A percentile compares a stretch with the other conserved stretches of the same genome.
Evolutionary conservation across 352 stramenopile genomes (phyloP).

Genomic region (Pythium sukuiense): DNA sequence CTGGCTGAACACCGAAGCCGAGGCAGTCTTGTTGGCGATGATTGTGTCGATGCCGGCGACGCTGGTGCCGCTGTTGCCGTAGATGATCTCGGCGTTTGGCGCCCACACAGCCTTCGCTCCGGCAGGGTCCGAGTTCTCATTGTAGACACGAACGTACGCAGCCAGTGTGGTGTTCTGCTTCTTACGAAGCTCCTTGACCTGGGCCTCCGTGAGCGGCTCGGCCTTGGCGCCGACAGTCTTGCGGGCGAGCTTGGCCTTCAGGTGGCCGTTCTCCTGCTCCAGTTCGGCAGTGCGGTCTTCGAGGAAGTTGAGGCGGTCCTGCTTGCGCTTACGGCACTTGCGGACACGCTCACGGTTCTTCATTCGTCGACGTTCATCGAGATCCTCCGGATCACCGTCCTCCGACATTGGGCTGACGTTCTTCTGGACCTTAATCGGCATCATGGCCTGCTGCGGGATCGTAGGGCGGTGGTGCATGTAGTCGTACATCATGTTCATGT

Average conservation of each 20-base stretch:
- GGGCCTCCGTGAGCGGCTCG: conserved; percentile 50
- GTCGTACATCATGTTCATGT: conserved; percentile 88
- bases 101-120: conserved; percentile 58
- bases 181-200: conserved; percentile 78
- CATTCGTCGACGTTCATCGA: conserved; percentile 85
- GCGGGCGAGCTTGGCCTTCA: conserved; percentile 78
- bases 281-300: conserved; percentile 83
- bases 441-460: conserved; percentile 45
- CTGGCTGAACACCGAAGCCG: conserved; percentile 58
- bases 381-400: conserved; percentile 69
- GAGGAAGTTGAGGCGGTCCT: conserved; percentile 85
- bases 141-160: conserved; percentile 75
- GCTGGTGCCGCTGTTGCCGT: conserved; percentile 46
- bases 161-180: conserved; percentile 78
- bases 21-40: conserved; percentile 61
- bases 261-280: conserved; percentile 77
- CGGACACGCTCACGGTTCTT: conserved; percentile 88
- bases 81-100: conserved; percentile 68
- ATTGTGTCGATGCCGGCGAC: conserved; percentile 59
- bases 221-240: conserved; percentile 38
- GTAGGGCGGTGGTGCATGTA: conserved; percentile 77
- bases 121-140: conserved; percentile 52
- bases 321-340: conserved; percentile 89
- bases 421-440: conserved; percentile 29
- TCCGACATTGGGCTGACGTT: conserved; percentile 71